Evolutionary conservation across 176 grass and related monocot species (phyloP), one percentile per base, ranked within the genome.

Genomic region (Zoysia japonica): DNA sequence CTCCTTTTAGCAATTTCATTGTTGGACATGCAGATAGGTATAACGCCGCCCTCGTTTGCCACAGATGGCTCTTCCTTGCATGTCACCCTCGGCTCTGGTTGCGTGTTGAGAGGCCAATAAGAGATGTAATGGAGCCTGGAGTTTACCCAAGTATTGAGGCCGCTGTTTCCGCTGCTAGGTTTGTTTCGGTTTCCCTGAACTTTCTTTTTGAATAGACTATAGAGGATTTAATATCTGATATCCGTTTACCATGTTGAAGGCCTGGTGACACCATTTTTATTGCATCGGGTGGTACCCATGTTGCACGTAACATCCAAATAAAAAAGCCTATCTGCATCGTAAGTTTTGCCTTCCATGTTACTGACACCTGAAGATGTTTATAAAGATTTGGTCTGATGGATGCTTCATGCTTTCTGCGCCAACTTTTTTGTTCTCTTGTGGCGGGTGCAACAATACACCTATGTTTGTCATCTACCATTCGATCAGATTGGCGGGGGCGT

Each of bases 31-130:
- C 96, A 99, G 96, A 99, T 93, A 89, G 96, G 84, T 99, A 99
- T 95, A 95, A 92, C 84, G 91, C 92, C 64, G 92, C 92, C 80
- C 96, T 99, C 84, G 96, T 99, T 95, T 95, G 96, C 92, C 88
- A 99, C 81, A 94, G 96, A 92, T 99, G 96, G 96, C 47, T 59
- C 38, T 91, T 87, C 87, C 84, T 99, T 73, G 90, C 90, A 59
- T 99, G 96, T 48, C 96, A 99, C 77, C 96, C 92, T 66, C 83
- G 84, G 6, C 80, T 99, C 12, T 99, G 96, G 96, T 60, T 95
- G 78, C 96, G 96, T 74, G 96, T 99, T 14, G 92, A 95, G 75
- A 93, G 88, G 71, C 90, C 88, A 38, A 87, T 89, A 67, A 99
- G 84, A 87, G 77, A 83, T 75, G 76, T 74, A 17, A 79, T 14